phyloP scores from a whole-genome alignment of 2,329 filamentous ascomycete species.

The Aspergillus sp. region DNA sequence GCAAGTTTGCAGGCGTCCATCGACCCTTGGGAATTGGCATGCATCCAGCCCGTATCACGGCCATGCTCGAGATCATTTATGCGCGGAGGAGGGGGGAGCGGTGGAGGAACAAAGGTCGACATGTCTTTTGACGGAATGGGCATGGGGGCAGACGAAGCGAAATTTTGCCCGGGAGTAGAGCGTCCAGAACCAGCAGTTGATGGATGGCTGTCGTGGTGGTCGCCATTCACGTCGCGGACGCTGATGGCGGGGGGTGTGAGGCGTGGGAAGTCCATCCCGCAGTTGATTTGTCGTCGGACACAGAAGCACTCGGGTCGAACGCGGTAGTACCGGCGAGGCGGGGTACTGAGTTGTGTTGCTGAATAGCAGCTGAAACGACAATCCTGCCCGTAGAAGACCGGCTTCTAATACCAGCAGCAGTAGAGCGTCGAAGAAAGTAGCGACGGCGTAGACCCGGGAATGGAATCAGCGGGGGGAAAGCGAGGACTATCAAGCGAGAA shows the following conservation, averaged over 20 bases:
- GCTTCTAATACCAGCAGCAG: no score
- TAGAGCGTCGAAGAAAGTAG: no score
- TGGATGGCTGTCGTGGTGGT: conserved; percentile 22
- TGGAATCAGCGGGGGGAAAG: conserved; percentile 8
- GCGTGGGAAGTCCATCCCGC: conserved; percentile 39
- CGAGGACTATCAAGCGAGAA: conserved; percentile 6
- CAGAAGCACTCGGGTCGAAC: conserved; percentile 8
- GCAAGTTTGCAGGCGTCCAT: conserved; percentile 39
- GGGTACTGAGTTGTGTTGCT: neutral
- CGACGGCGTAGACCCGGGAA: no score
- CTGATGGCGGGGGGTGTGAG: conserved; percentile 34
- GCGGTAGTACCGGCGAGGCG: conserved; percentile 9
- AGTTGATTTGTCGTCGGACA: conserved; percentile 4
- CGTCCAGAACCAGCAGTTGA: conserved; percentile 29
- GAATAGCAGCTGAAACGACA: neutral
- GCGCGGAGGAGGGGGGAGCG: conserved; percentile 56
- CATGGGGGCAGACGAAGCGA: conserved; percentile 46
- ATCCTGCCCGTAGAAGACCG: no score
- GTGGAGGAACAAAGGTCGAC: conserved; percentile 45
- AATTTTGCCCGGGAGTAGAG: conserved; percentile 33
- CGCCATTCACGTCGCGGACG: conserved; percentile 31
- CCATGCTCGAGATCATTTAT: conserved; percentile 49
- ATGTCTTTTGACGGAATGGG: conserved; percentile 50
- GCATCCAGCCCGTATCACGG: conserved; percentile 54
- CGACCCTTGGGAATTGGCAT: conserved; percentile 47